Evolutionary conservation across 2,329 filamentous ascomycete genomes (phyloP), one percentile per base, ranked within the genome.

Genomic region (Penicillium italicum): DNA sequence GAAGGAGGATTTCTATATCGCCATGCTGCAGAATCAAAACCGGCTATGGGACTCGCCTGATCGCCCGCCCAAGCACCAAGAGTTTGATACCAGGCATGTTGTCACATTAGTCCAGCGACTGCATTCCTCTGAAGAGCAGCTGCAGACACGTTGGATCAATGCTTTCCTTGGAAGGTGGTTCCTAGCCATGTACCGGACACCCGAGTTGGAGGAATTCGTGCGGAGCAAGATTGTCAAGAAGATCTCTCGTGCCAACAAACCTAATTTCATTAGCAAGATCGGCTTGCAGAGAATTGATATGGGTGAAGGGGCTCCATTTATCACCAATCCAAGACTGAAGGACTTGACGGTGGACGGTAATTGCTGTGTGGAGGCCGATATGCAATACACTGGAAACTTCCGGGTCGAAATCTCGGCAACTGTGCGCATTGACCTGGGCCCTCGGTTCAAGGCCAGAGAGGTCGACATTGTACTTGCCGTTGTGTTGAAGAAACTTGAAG

Each of bases 1-100:
- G 44, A 99, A 99, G 73, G 94, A 99, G 73, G 94, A 99, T 71
- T 97, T 99, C 74, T 99, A 99, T 72, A 93, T 96, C 74, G 89
- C 93, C 12, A 79, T 99, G 64, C 79, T 99, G 37, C 86, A 87
- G 65, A 95, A 92, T 61, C 89, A 96, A 69, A 87, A 91, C 63
- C 85, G 87, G 65, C 82, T 83, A 16, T 80, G 84, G 55, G 80
- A 81, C 37, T 76, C 78, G 2, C 78, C 79, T 22, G 78, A 81
- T 52, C 78, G 79, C 20, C 82, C 85, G 1, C 91, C 91, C 0
- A 80, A 81, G 50, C 88, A 89, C 10, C 83, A 90, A 60, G 81
- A 86, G 14, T 96, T 96, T 66, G 88, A 96, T 30, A 84, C 91
- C 16, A 87, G 89, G 67, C 86, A 96, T 74, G 89, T 97, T 44